A percentile compares a stretch with the other conserved stretches of the same genome.
Evolutionary conservation across 257 asterid genomes (phyloP).

Genomic region (Salvia hispanica): DNA sequence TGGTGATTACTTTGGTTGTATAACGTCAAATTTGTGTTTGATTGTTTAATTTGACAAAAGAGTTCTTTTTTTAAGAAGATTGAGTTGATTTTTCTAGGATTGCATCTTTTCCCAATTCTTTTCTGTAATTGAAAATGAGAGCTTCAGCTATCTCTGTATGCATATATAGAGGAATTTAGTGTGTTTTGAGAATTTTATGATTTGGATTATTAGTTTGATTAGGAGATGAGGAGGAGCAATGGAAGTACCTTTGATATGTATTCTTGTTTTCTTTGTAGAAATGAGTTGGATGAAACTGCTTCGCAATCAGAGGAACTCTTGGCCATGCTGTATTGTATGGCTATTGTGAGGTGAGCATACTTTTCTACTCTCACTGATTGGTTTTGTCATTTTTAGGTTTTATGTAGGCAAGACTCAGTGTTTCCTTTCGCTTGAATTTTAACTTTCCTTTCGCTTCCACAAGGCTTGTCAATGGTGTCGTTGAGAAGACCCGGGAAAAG

Average conservation of each 20-base stretch:
- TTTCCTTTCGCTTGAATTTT: background rate
- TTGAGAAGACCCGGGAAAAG: conserved; percentile 82
- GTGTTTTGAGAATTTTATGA: background rate
- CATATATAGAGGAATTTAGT: background rate
- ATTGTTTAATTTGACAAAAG: too few species aligned
- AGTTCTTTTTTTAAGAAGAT: conserved; percentile 3
- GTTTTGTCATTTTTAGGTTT: conserved; percentile 7
- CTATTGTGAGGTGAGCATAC: conserved; percentile 66
- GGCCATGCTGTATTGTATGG: conserved; percentile 77
- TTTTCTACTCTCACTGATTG: conserved; percentile 9
- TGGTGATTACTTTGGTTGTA: background rate
- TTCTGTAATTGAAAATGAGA: conserved; percentile 1
- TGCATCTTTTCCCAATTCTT: background rate
- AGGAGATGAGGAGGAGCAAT: background rate
- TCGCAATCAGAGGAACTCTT: conserved; percentile 69
- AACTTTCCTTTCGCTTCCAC: conserved; percentile 7
- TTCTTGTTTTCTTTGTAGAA: conserved; percentile 42
- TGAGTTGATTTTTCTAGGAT: background rate
- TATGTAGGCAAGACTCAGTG: conserved; percentile 7
- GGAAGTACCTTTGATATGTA: conserved; percentile 3
- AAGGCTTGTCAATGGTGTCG: conserved; percentile 87
- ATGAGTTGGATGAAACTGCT: conserved; percentile 48
- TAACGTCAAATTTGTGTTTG: background rate
- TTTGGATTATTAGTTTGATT: background rate
- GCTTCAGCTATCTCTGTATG: conserved; percentile 8